Base-by-base conservation (phyloP, 306 rosid species). In the Rosa multiflora region DNA sequence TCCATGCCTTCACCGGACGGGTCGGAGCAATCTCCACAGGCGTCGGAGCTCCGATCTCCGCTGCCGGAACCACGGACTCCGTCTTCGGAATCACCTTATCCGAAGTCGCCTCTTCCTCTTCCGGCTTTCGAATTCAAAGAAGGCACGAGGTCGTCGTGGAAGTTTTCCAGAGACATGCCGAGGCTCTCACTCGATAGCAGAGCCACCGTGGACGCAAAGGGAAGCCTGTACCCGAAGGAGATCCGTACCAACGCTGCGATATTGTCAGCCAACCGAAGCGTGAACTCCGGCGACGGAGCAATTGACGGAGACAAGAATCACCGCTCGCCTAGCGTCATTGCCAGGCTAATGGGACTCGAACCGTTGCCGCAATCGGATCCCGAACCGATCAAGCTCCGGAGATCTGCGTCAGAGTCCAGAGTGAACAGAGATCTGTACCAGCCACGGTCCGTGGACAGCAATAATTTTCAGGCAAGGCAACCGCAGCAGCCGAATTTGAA, bases 361-460 rank as follows among this genome's bases (percentile, higher is more conserved):
- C 82, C 93, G 5, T 20, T 92, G 20, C 86, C 88, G 1, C 84
- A 76, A 55, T 85, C 96, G 21, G 91, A 86, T 49, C 81, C 91
- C 0, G 87, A 88, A 73, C 88, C 91, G 59, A 63, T 23, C 8
- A 91, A 87, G 86, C 97, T 95, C 14, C 91, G 94, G 71, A 87
- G 99, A 89, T 95, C 99, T 15, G 88, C 93, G 0, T 95, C 99
- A 6, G 99, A 95, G 78, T 95, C 99, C 23, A 88, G 99, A 77
- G 92, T 86, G 3, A 78, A 87, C 73, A 85, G 89, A 84, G 98
- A 91, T 83, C 91, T 88, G 68, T 83, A 78, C 47, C 94, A 84
- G 76, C 73, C 84, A 15, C 94, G 94, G 4, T 87, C 85, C 73
- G 75, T 83, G 66, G 93, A 92, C 79, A 67, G 89, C 20, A 87